Percentiles rank a stretch among this genome's conserved stretches.
Conservation (phyloP, 441 rosid species). For the Capsella rubella region DNA sequence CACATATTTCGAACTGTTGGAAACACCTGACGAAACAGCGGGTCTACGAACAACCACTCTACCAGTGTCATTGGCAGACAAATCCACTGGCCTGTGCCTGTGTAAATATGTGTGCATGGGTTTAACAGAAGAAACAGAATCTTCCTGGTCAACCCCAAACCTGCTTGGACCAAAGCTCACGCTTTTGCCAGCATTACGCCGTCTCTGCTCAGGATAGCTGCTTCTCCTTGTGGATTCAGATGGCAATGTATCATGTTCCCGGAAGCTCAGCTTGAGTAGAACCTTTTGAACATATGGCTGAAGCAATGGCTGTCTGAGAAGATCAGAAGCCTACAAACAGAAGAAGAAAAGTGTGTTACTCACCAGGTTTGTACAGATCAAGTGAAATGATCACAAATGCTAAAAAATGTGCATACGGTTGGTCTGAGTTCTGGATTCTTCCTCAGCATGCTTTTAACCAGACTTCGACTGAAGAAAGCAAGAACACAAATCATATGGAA, state of each 20-base stretch:
- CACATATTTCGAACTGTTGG: conserved; percentile 52
- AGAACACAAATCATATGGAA: conserved; percentile 8
- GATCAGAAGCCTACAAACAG: conserved; percentile 79
- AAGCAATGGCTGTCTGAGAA: conserved; percentile 82
- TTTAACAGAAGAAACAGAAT: conserved; percentile 67
- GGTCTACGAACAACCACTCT: conserved; percentile 75
- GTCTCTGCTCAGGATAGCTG: conserved; percentile 65
- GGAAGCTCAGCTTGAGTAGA: conserved; percentile 62
- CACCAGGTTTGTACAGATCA: conserved; percentile 22
- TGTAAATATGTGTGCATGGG: conserved; percentile 47
- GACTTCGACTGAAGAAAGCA: conserved; percentile 81
- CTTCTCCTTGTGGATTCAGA: conserved; percentile 61
- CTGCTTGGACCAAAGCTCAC: conserved; percentile 84
- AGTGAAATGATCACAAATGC: background rate
- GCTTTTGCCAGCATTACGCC: conserved; percentile 62
- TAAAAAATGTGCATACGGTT: conserved; percentile 58
- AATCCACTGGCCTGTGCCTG: conserved; percentile 53
- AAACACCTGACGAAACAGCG: conserved; percentile 39
- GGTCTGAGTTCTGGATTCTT: conserved; percentile 98
- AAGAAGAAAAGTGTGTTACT: conserved; percentile 28
- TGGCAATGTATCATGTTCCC: conserved; percentile 62
- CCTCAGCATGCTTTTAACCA: conserved; percentile 97
- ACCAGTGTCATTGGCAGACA: conserved; percentile 59
- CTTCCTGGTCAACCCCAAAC: conserved; percentile 71
- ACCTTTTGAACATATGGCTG: conserved; percentile 77